A percentile compares a stretch with the other conserved stretches of the same genome.
Conservation (phyloP, 2,329 filamentous ascomycete genomes). For the Curvularia lunata region DNA sequence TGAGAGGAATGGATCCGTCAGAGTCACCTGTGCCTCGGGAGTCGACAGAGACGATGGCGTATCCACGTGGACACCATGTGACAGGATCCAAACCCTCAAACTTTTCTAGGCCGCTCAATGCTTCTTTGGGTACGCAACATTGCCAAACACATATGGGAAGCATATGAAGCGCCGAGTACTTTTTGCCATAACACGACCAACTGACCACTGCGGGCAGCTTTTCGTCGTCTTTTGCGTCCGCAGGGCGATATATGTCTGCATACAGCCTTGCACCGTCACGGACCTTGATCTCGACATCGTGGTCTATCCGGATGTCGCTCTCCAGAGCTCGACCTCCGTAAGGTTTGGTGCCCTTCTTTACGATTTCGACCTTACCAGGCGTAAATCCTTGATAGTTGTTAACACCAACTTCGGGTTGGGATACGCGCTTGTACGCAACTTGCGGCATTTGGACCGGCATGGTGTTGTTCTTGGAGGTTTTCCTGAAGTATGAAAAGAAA, state of each 20-base stretch:
- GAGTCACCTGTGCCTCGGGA: conserved; percentile 39
- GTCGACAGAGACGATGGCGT: conserved; percentile 46
- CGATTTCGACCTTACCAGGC: conserved; percentile 50
- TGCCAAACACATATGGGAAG: conserved; percentile 51
- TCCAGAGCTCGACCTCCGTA: conserved; percentile 45
- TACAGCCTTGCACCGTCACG: conserved; percentile 54
- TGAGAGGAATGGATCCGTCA: conserved; percentile 47
- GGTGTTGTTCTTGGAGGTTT: not conserved
- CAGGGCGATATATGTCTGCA: conserved; percentile 55
- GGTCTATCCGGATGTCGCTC: conserved; percentile 53
- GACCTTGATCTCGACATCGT: conserved; percentile 54
- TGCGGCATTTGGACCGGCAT: conserved; percentile 43
- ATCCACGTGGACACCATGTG: conserved; percentile 43
- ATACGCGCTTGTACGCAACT: conserved; percentile 40
- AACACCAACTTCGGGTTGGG: conserved; percentile 46
- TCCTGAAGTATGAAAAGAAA: not conserved
- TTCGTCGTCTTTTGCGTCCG: conserved; percentile 32
- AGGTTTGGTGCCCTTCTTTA: conserved; percentile 49
- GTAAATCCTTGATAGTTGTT: conserved; percentile 53
- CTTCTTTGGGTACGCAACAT: conserved; percentile 43
- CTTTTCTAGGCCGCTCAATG: conserved; percentile 47
- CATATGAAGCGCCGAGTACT: conserved; percentile 50
- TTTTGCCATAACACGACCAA: conserved; percentile 57
- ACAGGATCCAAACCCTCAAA: conserved; percentile 55
- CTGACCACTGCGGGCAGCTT: conserved; percentile 53